Conservation (phyloP, 2,329 filamentous ascomycete species). For the Diaporthe velutina region DNA sequence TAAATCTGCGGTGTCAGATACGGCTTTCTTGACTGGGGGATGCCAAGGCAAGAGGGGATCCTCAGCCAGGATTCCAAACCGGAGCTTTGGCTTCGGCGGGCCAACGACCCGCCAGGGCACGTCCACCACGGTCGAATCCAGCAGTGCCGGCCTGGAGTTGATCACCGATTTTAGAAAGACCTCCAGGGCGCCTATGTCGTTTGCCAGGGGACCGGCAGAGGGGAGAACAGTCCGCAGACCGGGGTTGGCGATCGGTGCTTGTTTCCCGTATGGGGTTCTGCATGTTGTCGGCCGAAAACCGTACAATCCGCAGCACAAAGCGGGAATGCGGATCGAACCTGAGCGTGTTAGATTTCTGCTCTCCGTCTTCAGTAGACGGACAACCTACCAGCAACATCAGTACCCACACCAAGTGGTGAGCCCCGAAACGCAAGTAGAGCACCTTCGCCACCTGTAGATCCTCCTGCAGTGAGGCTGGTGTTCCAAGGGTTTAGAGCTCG, state of each 20-base stretch:
- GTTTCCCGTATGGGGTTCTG: constrained; percentile 38
- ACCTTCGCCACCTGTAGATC: constrained; percentile 41
- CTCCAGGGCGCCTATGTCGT: constrained; percentile 37
- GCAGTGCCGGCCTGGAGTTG: constrained; percentile 33
- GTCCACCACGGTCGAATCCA: constrained; percentile 36
- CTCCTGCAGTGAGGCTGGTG: constrained; percentile 38
- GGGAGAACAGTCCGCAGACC: constrained; percentile 37
- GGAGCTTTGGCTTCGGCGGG: background rate
- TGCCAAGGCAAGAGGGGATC: constrained; percentile 40
- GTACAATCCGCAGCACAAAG: constrained; percentile 41
- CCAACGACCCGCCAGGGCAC: constrained; percentile 36
- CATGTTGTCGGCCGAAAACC: constrained; percentile 39
- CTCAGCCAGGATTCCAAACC: constrained; percentile 39
- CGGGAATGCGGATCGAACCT: constrained; percentile 42
- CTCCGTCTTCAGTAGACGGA: too few relatives aligned
- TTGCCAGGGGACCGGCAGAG: constrained; percentile 37
- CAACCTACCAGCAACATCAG: constrained; percentile 39
- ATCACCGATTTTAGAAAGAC: constrained; percentile 39
- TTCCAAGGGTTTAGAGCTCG: constrained; percentile 38
- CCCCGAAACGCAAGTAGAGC: constrained; percentile 40
- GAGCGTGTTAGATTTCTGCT: background rate
- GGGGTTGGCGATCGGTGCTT: constrained; percentile 33
- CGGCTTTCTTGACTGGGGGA: constrained; percentile 32
- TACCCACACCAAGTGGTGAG: constrained; percentile 40
- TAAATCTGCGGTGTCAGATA: constrained; percentile 4